Conservation (phyloP, 345 rosid species). For the Gynandropsis gynandra region DNA sequence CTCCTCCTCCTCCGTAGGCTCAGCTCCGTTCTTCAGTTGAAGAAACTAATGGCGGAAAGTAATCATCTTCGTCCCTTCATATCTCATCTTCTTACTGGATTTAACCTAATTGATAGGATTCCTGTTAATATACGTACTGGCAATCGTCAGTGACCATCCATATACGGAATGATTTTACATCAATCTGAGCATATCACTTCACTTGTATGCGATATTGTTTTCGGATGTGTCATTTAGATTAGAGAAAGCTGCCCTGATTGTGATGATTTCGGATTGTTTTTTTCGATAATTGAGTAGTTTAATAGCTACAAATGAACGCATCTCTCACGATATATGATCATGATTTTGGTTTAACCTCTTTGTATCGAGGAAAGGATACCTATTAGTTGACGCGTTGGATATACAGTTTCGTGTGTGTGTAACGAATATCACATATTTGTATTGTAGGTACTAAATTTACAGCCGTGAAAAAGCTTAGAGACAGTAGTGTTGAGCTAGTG, state of each 20-base stretch:
- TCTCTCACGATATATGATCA: too few species aligned
- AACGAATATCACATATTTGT: conserved; percentile 13
- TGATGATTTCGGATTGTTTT: too few species aligned
- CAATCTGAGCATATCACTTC: background rate
- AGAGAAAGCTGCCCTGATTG: background rate
- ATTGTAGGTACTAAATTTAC: conserved; percentile 33
- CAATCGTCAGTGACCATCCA: background rate
- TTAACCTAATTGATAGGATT: too few species aligned
- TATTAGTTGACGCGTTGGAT: background rate
- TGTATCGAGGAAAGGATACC: background rate
- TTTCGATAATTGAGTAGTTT: too few species aligned
- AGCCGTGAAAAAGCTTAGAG: conserved; percentile 32
- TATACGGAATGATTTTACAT: background rate
- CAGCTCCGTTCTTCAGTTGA: too few species aligned
- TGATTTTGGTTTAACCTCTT: background rate
- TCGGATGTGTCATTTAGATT: background rate
- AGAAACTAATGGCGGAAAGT: conserved; percentile 22
- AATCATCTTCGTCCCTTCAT: conserved; percentile 7
- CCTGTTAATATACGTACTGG: too few species aligned
- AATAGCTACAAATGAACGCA: too few species aligned
- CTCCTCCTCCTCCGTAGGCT: too few species aligned
- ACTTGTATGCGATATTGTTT: background rate
- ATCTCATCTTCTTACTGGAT: too few species aligned
- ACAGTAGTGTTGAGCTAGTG: conserved; percentile 43
- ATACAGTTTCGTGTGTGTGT: conserved; percentile 1